Evolutionary conservation across 2,329 filamentous ascomycete genomes (phyloP), one percentile per base, ranked within the genome.

Genomic region (Hypoxylon rubiginosum): DNA sequence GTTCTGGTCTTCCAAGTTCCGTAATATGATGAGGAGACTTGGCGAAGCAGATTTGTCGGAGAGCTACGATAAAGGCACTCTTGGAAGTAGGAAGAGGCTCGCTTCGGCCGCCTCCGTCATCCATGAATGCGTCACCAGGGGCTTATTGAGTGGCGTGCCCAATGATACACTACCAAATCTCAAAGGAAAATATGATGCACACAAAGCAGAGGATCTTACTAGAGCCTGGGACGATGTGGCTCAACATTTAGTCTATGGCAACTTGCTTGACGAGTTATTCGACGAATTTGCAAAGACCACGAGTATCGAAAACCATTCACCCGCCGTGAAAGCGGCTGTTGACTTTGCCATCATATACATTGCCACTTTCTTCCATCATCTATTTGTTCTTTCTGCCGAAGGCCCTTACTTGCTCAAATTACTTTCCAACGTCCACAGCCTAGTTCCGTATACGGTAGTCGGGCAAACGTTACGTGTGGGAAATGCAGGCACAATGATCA

Each of bases 401-500:
- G 92, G 92, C 0, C 91, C 90, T 43, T 92, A 92, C 67, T 80
- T 95, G 26, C 81, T 93, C 19, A 90, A 90, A 63, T 85, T 94
- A 41, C 79, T 93, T 30, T 89, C 91, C 61, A 92, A 88, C 68
- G 84, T 90, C 10, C 90, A 94, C 77, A 87, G 85, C 59, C 82
- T 94, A 60, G 80, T 93, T 0, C 92, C 92, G 0, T 95, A 94
- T 75, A 84, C 86, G 45, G 82, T 93, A 68, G 84, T 94, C 54
- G 86, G 89, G 64, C 91, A 94, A 76, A 93, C 91, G 0, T 80
- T 96, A 3, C 87, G 88, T 43, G 85, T 94, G 13, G 91, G 92
- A 5, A 96, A 95, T 75, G 92, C 92, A 0, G 92, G 92, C 0
- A 91, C 89, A 19, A 94, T 96, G 92, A 90, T 95, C 60, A 91